Conservation (phyloP, 306 rosid genomes). For the Sesbania bispinosa region DNA sequence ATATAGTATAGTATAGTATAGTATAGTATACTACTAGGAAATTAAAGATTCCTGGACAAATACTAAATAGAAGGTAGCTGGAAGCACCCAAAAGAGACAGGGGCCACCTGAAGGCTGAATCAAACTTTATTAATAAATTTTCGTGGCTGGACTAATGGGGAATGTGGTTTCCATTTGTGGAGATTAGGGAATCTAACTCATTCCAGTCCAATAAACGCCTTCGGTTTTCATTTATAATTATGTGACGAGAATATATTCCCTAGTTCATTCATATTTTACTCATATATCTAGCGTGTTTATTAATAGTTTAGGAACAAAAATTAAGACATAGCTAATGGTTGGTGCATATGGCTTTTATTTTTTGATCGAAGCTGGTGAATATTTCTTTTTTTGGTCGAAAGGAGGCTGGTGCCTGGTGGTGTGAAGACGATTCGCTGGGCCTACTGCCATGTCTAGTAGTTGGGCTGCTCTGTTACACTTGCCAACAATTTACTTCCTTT, state of each 20-base stretch:
- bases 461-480: neutral
- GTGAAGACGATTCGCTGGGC: too few species aligned
- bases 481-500: neutral
- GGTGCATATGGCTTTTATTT: neutral
- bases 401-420: too few species aligned
- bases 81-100: constrained; percentile 14
- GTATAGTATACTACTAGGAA: too few species aligned
- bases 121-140: neutral
- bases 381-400: too few species aligned
- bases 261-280: neutral
- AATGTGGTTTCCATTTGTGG: constrained; percentile 15
- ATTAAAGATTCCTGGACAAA: constrained; percentile 37
- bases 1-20: too few species aligned
- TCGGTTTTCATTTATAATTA: constrained; percentile 5
- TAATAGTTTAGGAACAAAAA: neutral
- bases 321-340: neutral
- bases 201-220: neutral
- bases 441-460: neutral
- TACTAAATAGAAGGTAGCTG: constrained; percentile 8
- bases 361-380: too few species aligned
- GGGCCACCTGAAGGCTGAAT: neutral
- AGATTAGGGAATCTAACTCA: constrained; percentile 16
- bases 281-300: neutral
- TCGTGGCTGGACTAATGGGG: neutral
- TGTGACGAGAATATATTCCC: constrained; percentile 30